phyloP scores from a whole-genome alignment of 257 asterid genomes.

The Fraxinus americana region DNA sequence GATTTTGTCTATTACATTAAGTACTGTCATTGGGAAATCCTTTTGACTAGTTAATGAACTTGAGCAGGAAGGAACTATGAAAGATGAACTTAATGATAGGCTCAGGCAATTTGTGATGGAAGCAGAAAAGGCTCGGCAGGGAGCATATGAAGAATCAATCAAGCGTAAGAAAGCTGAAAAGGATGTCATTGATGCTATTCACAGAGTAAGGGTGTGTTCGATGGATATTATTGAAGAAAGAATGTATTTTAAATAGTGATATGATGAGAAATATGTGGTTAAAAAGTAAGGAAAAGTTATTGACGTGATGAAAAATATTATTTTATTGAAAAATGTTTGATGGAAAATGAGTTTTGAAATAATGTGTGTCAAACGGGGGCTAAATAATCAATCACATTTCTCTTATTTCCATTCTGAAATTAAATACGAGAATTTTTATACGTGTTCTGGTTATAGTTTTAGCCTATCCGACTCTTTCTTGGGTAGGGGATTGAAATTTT shows the following conservation, averaged over 20 bases:
- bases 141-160: slow-evolving; percentile 69
- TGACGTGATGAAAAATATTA: too few species aligned
- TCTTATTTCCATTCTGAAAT: neutral
- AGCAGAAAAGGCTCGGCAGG: slow-evolving; percentile 68
- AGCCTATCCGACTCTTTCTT: neutral
- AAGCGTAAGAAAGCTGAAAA: slow-evolving; percentile 77
- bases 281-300: too few species aligned
- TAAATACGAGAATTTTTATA: neutral
- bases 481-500: neutral
- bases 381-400: slow-evolving; percentile 22
- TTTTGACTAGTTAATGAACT: slow-evolving; percentile 31
- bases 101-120: slow-evolving; percentile 66
- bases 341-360: too few species aligned
- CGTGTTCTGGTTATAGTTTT: neutral
- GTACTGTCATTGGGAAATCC: slow-evolving; percentile 7
- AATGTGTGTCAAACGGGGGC: too few species aligned
- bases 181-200: slow-evolving; percentile 52
- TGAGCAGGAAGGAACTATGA: slow-evolving; percentile 57
- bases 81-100: slow-evolving; percentile 56
- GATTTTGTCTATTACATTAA: slow-evolving; percentile 1
- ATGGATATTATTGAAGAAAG: too few species aligned
- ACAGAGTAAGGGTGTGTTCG: slow-evolving; percentile 37
- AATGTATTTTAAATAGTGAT: too few species aligned
- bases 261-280: too few species aligned
- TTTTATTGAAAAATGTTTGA: too few species aligned